These are phyloP conservation scores for Cyberlindnera euphorbiae DNA, from an alignment of 805 yeast genomes.

Conservation along the genomic window DNA sequence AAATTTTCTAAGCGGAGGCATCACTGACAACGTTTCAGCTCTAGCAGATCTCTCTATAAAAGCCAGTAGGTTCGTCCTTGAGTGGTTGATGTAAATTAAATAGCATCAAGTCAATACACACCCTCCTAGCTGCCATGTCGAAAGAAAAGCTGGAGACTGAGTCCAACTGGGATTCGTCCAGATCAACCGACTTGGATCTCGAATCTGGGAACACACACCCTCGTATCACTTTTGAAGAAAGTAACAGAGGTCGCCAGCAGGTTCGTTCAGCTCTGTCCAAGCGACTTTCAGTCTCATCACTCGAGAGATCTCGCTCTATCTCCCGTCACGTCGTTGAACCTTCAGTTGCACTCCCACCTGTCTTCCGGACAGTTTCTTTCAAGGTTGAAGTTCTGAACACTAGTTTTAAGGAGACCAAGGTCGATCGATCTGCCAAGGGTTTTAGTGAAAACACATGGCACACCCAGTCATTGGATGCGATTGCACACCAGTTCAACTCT, in stretches of 20 bases:
- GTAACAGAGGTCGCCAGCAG: conserved; percentile 1
- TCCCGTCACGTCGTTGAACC: conserved; percentile 23
- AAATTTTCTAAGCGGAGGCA: too few species aligned
- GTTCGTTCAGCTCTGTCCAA: not conserved
- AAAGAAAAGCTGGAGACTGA: not conserved
- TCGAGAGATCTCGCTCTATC: conserved; percentile 8
- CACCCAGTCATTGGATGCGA: conserved; percentile 22
- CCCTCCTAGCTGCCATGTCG: too few species aligned
- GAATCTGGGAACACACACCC: conserved; percentile 3
- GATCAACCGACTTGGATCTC: conserved; percentile 6
- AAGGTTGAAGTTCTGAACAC: conserved; percentile 26
- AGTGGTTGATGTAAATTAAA: too few species aligned
- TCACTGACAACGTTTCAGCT: too few species aligned
- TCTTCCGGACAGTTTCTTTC: conserved; percentile 36
- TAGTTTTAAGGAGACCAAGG: conserved; percentile 10
- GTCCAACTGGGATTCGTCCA: conserved; percentile 8
- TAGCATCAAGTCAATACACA: too few species aligned
- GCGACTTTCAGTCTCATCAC: conserved; percentile 6
- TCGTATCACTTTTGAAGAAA: conserved; percentile 5
- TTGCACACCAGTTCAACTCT: conserved; percentile 25
- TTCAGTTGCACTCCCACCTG: conserved; percentile 30
- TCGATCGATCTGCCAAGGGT: conserved; percentile 17
- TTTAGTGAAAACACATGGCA: conserved; percentile 32
- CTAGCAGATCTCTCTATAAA: too few species aligned
- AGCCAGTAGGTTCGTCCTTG: not conserved